These are phyloP conservation scores for Claviceps lovelessii DNA, from an alignment of 2,329 filamentous ascomycete genomes.

Conservation along the genomic window DNA sequence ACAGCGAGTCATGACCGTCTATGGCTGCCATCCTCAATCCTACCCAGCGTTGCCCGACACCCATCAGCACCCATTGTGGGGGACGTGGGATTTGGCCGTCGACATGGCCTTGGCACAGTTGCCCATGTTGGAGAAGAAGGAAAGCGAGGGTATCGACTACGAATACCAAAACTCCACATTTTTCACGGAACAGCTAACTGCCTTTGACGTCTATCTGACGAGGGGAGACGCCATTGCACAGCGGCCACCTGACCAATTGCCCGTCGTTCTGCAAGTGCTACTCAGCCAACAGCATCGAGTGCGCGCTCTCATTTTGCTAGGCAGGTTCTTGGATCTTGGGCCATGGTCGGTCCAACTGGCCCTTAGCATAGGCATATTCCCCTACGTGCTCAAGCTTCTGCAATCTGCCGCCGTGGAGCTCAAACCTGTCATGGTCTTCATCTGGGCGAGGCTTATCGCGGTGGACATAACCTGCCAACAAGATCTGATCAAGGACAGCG, in stretches of 20 bases:
- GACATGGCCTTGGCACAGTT: conserved; percentile 89
- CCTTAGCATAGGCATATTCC: conserved; percentile 94
- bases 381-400: conserved; percentile 91
- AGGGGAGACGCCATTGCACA: conserved; percentile 68
- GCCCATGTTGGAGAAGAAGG: conserved; percentile 69
- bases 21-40: conserved; percentile 89
- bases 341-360: conserved; percentile 98
- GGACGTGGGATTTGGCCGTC: conserved; percentile 93
- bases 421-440: conserved; percentile 98
- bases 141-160: conserved; percentile 59
- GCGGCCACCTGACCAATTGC: conserved; percentile 83
- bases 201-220: conserved; percentile 87
- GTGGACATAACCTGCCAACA: conserved; percentile 89
- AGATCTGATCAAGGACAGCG: conserved; percentile 90
- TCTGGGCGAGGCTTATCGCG: conserved; percentile 90
- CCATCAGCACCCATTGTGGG: conserved; percentile 88
- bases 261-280: conserved; percentile 88
- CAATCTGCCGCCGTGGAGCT: conserved; percentile 90
- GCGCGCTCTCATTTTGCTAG: conserved; percentile 77
- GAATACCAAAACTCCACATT: conserved; percentile 91
- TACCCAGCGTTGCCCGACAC: conserved; percentile 87
- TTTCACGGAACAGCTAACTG: conserved; percentile 92
- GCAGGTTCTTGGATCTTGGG: conserved; percentile 85
- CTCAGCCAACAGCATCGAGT: conserved; percentile 91
- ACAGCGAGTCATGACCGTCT: conserved; percentile 89